Percentiles rank a stretch among this genome's conserved stretches.
Evolutionary conservation across 2,329 filamentous ascomycete genomes (phyloP).

Genomic region (Emergomyces orientalis): DNA sequence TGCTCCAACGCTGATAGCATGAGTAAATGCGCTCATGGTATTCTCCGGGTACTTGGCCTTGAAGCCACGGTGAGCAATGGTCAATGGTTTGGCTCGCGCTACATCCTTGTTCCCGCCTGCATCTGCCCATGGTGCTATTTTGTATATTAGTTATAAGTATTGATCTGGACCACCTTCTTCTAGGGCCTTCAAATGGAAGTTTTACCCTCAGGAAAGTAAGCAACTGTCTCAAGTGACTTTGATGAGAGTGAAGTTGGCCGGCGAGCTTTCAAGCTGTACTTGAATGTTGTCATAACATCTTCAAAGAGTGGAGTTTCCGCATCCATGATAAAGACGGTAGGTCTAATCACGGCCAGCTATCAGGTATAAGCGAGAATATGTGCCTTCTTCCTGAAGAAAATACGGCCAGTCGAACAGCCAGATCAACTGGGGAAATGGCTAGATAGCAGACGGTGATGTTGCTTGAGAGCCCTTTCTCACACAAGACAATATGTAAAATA

Average conservation of each 20-base stretch:
- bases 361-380: neutral
- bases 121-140: neutral
- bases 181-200: neutral
- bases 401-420: neutral
- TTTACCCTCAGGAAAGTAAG: neutral
- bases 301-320: neutral
- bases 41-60: slow-evolving; percentile 77
- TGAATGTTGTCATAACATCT: neutral
- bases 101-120: neutral
- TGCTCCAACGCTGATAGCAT: slow-evolving; percentile 62
- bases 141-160: neutral
- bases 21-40: slow-evolving; percentile 66
- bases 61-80: slow-evolving; percentile 39
- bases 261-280: neutral
- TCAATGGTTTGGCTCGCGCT: neutral
- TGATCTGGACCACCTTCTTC: neutral
- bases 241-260: neutral
- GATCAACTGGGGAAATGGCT: neutral
- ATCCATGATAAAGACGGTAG: neutral
- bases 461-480: too few species aligned
- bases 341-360: neutral
- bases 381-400: neutral
- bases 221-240: neutral
- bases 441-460: too few species aligned
- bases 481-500: too few species aligned